These are phyloP conservation scores for Euphorbia peplus DNA, from an alignment of 345 rosid genomes.

Conservation along the genomic window DNA sequence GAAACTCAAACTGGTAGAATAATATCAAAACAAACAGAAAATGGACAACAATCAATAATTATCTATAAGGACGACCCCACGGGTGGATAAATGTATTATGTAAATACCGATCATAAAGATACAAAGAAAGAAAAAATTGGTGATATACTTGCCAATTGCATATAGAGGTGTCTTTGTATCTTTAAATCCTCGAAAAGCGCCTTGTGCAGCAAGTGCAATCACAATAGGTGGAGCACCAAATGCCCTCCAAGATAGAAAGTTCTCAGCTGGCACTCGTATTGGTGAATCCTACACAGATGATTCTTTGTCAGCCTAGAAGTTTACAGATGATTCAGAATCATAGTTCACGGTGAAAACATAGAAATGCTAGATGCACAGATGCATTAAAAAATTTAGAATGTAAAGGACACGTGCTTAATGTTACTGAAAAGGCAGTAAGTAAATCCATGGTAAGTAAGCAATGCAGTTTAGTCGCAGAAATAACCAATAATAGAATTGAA, in stretches of 20 bases:
- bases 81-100: slow-evolving; percentile 3
- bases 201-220: slow-evolving; percentile 91
- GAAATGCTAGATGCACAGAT: background rate
- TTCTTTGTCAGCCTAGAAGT: background rate
- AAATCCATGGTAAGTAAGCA: background rate
- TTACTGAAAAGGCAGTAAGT: background rate
- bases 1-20: background rate
- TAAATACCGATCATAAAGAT: background rate
- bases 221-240: slow-evolving; percentile 95
- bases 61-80: background rate
- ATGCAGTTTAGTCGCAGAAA: background rate
- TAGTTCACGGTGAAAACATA: background rate
- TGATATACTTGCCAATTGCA: slow-evolving; percentile 78
- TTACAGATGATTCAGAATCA: slow-evolving; percentile 2
- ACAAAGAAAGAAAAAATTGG: slow-evolving; percentile 10
- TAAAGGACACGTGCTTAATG: background rate
- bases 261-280: slow-evolving; percentile 79
- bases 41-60: background rate
- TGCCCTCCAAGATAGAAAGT: slow-evolving; percentile 70
- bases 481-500: background rate
- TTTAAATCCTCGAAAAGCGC: slow-evolving; percentile 90
- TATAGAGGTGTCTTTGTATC: slow-evolving; percentile 88
- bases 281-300: slow-evolving; percentile 67
- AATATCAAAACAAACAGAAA: background rate
- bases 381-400: slow-evolving; percentile 1